Conservation (phyloP, 2,329 filamentous ascomycete species). For the Nemania diffusa region DNA sequence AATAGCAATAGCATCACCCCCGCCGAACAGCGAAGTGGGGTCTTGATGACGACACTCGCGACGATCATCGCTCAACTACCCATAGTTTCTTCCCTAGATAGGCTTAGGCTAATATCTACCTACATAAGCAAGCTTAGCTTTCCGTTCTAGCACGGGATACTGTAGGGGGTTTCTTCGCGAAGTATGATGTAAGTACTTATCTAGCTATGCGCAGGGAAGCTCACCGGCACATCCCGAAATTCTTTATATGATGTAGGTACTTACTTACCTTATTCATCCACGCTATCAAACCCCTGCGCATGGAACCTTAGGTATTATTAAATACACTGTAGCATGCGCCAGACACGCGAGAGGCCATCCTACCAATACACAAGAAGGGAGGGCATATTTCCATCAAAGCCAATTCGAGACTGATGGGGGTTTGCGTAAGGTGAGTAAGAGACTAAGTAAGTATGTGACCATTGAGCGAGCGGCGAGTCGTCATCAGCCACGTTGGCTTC, state of each 20-base stretch:
- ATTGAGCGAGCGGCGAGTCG: slow-evolving; percentile 5
- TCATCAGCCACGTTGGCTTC: slow-evolving; percentile 22
- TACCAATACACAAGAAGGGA: neutral
- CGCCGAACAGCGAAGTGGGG: neutral
- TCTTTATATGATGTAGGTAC: no score
- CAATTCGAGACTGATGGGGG: no score
- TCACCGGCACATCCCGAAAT: neutral
- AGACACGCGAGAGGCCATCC: no score
- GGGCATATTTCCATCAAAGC: neutral
- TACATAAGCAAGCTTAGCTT: neutral
- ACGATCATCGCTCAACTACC: slow-evolving; percentile 1
- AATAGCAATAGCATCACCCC: neutral
- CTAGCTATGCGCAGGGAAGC: neutral
- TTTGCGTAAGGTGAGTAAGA: no score
- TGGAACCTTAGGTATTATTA: no score
- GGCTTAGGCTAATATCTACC: neutral
- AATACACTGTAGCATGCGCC: no score
- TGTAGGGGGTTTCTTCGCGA: neutral
- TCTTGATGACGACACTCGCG: slow-evolving; percentile 25
- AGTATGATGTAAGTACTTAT: neutral
- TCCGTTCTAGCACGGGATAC: neutral
- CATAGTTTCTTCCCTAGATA: slow-evolving; percentile 19
- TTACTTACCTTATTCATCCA: no score
- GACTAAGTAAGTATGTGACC: neutral
- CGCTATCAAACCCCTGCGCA: no score